These are phyloP conservation scores for Venturia carpophila DNA, from an alignment of 2,329 filamentous ascomycete genomes.

Conservation along the genomic window DNA sequence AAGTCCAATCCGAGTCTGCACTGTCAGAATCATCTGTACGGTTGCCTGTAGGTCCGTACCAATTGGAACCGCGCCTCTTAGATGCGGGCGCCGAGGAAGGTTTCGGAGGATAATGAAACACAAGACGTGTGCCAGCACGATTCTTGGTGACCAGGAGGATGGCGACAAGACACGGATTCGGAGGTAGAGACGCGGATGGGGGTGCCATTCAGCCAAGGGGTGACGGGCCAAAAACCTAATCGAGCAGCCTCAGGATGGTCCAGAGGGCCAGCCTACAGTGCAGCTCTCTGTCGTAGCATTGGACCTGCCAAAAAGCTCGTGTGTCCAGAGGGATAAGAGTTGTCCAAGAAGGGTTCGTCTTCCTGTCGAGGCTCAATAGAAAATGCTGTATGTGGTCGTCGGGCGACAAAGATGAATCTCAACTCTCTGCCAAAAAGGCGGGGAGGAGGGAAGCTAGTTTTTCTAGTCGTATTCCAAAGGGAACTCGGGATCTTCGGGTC, in stretches of 20 bases:
- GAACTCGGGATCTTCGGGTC: not conserved
- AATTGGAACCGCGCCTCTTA: constrained; percentile 27
- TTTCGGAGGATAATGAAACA: constrained; percentile 34
- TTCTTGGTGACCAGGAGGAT: constrained; percentile 35
- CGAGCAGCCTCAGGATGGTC: not conserved
- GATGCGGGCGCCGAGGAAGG: constrained; percentile 32
- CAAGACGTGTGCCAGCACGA: constrained; percentile 33
- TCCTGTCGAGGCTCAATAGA: not conserved
- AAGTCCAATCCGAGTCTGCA: constrained; percentile 20
- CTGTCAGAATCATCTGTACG: constrained; percentile 30
- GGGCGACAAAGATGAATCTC: constrained; percentile 5
- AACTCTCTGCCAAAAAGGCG: not conserved
- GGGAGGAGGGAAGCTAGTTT: not conserved
- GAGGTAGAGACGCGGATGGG: constrained; percentile 19
- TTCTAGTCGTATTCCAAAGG: not conserved
- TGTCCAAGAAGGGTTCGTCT: not conserved
- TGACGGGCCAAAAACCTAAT: not conserved
- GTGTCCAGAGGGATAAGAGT: not conserved
- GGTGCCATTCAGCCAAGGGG: constrained; percentile 7
- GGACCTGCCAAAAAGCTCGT: not conserved
- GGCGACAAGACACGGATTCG: constrained; percentile 29
- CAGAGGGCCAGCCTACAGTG: not conserved
- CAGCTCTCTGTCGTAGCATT: not conserved
- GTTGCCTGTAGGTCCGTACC: constrained; percentile 32
- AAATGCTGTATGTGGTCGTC: not conserved